Conservation (phyloP, 2,329 filamentous ascomycete genomes). For the Aspergillus unguis region DNA sequence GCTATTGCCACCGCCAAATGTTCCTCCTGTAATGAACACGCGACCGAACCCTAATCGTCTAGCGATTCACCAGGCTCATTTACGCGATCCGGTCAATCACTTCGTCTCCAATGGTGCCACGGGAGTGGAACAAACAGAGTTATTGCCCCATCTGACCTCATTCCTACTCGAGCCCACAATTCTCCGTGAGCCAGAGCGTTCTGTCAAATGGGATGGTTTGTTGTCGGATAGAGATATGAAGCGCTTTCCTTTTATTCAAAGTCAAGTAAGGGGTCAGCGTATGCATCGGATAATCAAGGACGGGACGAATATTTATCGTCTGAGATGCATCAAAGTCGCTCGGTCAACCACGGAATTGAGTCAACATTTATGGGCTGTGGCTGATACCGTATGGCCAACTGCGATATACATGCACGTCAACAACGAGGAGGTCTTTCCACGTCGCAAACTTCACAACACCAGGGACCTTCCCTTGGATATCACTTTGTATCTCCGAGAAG, state of each 20-base stretch:
- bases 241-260: conserved; percentile 31
- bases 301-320: conserved; percentile 61
- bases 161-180: conserved; percentile 30
- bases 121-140: conserved; percentile 23
- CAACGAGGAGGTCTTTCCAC: conserved; percentile 52
- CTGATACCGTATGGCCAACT: conserved; percentile 68
- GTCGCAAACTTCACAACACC: conserved; percentile 68
- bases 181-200: conserved; percentile 25
- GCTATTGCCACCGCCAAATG: conserved; percentile 38
- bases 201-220: conserved; percentile 35
- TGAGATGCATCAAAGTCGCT: conserved; percentile 61
- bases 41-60: conserved; percentile 45
- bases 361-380: conserved; percentile 59
- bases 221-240: conserved; percentile 29
- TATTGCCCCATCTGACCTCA: conserved; percentile 37
- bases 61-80: conserved; percentile 58
- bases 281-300: conserved; percentile 40
- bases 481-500: conserved; percentile 56
- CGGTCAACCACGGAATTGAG: conserved; percentile 28
- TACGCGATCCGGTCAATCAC: conserved; percentile 52
- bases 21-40: conserved; percentile 35
- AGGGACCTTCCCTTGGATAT: conserved; percentile 75
- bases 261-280: conserved; percentile 21
- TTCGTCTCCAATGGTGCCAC: conserved; percentile 22
- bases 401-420: conserved; percentile 70